phyloP scores from a whole-genome alignment of 441 rosid species.

The Breynia disticha region DNA sequence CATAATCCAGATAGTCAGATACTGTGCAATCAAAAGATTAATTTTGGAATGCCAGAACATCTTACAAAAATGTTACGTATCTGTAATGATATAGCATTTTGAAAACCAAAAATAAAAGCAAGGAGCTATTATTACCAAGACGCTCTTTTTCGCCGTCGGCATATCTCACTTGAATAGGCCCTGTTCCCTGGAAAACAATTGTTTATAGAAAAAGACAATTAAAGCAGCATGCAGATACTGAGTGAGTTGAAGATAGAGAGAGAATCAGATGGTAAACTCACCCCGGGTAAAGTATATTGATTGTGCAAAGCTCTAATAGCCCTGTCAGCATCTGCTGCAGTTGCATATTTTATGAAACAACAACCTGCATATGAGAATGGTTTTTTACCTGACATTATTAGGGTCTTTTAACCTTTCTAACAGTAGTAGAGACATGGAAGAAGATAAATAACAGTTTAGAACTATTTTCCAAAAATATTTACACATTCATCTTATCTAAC shows the following conservation, averaged over 20 bases:
- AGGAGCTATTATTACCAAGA: conserved; percentile 46
- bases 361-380: conserved; percentile 72
- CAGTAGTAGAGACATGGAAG: conserved; percentile 15
- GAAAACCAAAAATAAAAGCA: background rate
- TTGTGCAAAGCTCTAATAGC: conserved; percentile 97
- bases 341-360: conserved; percentile 95
- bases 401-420: conserved; percentile 18
- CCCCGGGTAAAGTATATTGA: conserved; percentile 89
- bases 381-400: conserved; percentile 33
- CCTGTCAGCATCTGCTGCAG: conserved; percentile 89
- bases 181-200: conserved; percentile 60
- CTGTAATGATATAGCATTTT: conserved; percentile 2
- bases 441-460: background rate
- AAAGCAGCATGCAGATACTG: conserved; percentile 8
- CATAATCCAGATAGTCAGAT: background rate
- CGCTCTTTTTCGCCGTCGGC: conserved; percentile 99
- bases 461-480: no score
- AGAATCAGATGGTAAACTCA: conserved; percentile 28
- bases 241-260: no score
- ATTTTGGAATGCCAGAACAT: background rate
- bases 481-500: background rate
- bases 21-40: conserved; percentile 3
- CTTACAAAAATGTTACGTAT: background rate
- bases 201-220: conserved; percentile 14
- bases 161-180: conserved; percentile 96